A percentile compares a stretch with the other conserved stretches of the same genome.
phyloP scores from a whole-genome alignment of 2,329 filamentous ascomycete genomes.

The Paecilomyces sp. region DNA sequence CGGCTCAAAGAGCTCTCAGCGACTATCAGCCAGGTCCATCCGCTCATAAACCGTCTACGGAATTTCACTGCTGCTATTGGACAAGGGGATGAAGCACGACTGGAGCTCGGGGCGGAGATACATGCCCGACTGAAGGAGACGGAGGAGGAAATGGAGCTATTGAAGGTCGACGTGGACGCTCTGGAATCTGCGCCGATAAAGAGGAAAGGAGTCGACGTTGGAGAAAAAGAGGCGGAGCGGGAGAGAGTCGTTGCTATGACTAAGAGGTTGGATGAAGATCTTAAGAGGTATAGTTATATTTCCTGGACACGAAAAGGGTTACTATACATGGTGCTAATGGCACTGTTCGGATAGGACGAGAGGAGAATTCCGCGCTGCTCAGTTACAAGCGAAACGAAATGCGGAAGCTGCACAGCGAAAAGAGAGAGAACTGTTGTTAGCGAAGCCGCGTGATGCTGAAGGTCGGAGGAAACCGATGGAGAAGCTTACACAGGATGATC shows the following conservation, averaged over 20 bases:
- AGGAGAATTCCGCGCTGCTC: slow-evolving; percentile 70
- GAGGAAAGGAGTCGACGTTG: slow-evolving; percentile 36
- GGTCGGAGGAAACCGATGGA: slow-evolving; percentile 29
- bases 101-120: slow-evolving; percentile 75
- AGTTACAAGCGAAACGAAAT: slow-evolving; percentile 69
- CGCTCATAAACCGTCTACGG: slow-evolving; percentile 50
- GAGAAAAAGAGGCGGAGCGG: slow-evolving; percentile 55
- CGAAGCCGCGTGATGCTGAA: slow-evolving; percentile 35
- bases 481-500: slow-evolving; percentile 61
- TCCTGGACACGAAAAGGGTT: neutral
- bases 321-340: neutral
- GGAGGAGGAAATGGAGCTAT: slow-evolving; percentile 74
- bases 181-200: slow-evolving; percentile 41
- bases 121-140: slow-evolving; percentile 67
- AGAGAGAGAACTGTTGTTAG: slow-evolving; percentile 70
- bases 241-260: slow-evolving; percentile 60
- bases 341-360: slow-evolving; percentile 41
- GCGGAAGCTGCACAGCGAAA: slow-evolving; percentile 65
- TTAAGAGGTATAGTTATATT: slow-evolving; percentile 55
- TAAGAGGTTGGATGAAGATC: slow-evolving; percentile 60
- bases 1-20: slow-evolving; percentile 48
- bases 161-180: slow-evolving; percentile 71
- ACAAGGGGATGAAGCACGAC: slow-evolving; percentile 57
- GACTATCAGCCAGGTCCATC: slow-evolving; percentile 45
- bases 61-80: slow-evolving; percentile 56